A percentile compares a stretch with the other conserved stretches of the same genome.
phyloP scores from a whole-genome alignment of 305 asterid genomes.

The Fraxinus ornus region DNA sequence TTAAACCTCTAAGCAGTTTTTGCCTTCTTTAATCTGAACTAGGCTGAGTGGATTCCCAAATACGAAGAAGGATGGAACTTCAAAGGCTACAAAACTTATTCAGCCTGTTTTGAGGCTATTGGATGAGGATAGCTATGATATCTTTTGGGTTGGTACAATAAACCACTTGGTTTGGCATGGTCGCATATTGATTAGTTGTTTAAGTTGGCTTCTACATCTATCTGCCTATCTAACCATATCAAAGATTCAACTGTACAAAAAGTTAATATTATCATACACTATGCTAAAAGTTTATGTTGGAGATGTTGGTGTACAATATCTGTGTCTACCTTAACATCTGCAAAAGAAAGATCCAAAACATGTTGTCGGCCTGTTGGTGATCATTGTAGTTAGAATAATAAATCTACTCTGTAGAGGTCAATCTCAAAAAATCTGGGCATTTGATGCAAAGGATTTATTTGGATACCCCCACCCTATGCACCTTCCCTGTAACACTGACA shows the following conservation, averaged over 20 bases:
- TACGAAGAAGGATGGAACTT: conserved; percentile 74
- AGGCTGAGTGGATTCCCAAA: conserved; percentile 71
- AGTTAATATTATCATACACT: background rate
- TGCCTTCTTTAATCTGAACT: conserved; percentile 18
- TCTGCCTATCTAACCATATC: background rate
- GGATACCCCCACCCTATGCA: background rate
- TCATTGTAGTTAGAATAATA: background rate
- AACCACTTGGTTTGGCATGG: background rate
- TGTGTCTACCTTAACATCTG: background rate
- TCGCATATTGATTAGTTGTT: background rate
- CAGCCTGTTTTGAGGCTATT: conserved; percentile 60
- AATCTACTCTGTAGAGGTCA: background rate
- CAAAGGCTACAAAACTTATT: conserved; percentile 59
- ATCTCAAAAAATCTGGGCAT: background rate
- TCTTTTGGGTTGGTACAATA: conserved; percentile 58
- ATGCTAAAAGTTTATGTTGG: conserved; percentile 2
- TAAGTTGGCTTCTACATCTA: background rate
- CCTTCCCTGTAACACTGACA: background rate
- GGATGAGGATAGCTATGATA: conserved; percentile 55
- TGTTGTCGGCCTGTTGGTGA: background rate
- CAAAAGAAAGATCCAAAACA: background rate
- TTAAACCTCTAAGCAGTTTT: background rate
- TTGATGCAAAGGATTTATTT: too few relatives aligned
- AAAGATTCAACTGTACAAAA: background rate
- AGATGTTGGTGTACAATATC: conserved; percentile 4